phyloP scores from a whole-genome alignment of 108 stramenopile species.

The Conticribra guillardii region DNA sequence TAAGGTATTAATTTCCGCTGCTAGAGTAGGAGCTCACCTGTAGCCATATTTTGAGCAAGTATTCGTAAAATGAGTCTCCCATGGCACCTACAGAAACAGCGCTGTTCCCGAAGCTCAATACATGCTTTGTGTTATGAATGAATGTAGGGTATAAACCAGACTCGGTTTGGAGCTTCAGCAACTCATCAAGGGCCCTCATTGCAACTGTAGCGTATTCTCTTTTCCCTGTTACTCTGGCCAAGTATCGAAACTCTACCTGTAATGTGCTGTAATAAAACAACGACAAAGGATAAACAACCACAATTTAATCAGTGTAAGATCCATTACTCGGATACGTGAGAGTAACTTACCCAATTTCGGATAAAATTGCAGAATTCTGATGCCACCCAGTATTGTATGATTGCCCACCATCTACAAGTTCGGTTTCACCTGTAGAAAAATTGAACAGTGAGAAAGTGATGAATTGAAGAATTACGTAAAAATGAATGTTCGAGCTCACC shows the following conservation, averaged over 20 bases:
- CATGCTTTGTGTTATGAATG: conserved; percentile 31
- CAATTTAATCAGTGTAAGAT: conserved; percentile 6
- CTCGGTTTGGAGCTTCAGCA: conserved; percentile 36
- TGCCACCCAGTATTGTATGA: conserved; percentile 44
- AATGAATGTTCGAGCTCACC: conserved; percentile 24
- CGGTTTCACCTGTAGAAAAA: too few relatives aligned
- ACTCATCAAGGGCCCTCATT: conserved; percentile 46
- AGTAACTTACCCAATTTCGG: conserved; percentile 28
- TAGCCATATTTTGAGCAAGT: conserved; percentile 76
- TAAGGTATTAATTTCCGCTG: too few relatives aligned
- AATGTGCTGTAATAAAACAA: conserved; percentile 12
- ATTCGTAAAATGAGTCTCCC: conserved; percentile 83
- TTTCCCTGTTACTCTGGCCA: conserved; percentile 37
- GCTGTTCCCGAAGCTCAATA: conserved; percentile 34
- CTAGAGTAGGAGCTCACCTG: conserved; percentile 41
- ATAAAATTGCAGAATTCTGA: conserved; percentile 20
- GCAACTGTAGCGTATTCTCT: conserved; percentile 44
- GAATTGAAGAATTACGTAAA: too few relatives aligned
- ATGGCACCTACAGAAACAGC: conserved; percentile 72
- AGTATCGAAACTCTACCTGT: conserved; percentile 44
- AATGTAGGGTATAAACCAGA: conserved; percentile 47
- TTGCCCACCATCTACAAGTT: conserved; percentile 23
- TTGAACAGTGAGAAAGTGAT: too few relatives aligned
- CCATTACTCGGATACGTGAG: too few relatives aligned
- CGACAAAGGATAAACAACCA: neutral